Conservation (phyloP, 768 basidiomycete genomes). For the Mycena floridula region DNA sequence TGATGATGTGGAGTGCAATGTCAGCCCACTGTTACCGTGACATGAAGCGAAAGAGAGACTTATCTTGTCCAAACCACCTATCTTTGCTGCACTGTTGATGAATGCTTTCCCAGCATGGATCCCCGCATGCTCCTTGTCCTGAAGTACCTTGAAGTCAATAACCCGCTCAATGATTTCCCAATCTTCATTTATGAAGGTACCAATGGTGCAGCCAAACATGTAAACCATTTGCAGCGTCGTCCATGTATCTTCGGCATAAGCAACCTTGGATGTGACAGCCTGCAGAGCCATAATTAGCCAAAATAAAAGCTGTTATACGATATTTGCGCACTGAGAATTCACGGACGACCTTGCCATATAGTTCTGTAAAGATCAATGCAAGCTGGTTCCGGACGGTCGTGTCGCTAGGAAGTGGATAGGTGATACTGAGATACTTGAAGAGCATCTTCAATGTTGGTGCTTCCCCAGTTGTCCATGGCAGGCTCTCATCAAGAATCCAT, state of each 20-base stretch:
- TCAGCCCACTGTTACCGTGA: too few species aligned
- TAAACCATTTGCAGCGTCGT: neutral
- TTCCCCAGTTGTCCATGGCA: too few species aligned
- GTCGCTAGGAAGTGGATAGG: neutral
- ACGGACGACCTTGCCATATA: neutral
- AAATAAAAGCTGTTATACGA: neutral
- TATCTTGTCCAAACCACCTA: neutral
- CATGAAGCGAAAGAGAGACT: neutral
- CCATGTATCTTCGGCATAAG: neutral
- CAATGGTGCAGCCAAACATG: neutral
- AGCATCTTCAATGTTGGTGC: slow-evolving; percentile 20
- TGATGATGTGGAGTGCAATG: too few species aligned
- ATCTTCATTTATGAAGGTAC: neutral
- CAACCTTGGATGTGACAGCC: neutral
- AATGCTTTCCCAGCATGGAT: neutral
- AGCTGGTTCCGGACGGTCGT: neutral
- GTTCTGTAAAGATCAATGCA: neutral
- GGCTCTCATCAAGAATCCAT: slow-evolving; percentile 25
- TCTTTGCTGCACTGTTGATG: neutral
- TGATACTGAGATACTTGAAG: too few species aligned
- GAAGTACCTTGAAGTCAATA: neutral
- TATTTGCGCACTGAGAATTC: neutral
- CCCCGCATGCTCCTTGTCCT: neutral
- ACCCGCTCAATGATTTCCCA: neutral
- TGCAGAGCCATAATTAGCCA: too few species aligned